These are phyloP conservation scores for Cyclaneusma minus DNA, from an alignment of 2,329 filamentous ascomycete genomes.

Conservation along the genomic window DNA sequence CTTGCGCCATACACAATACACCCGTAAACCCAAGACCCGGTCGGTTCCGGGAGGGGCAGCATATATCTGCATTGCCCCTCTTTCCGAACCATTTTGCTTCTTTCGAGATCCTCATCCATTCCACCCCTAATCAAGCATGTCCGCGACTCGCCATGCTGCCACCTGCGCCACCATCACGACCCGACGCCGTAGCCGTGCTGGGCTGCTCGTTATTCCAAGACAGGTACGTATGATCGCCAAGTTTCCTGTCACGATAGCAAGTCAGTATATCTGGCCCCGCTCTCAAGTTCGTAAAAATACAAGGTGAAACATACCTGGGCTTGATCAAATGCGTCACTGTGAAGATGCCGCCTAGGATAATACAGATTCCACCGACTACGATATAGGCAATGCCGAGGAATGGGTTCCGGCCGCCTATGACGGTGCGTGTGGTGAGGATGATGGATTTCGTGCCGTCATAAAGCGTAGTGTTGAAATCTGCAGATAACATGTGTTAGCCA, in stretches of 20 bases:
- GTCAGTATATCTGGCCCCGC: conserved; percentile 5
- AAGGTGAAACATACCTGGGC: conserved; percentile 48
- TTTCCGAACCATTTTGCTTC: too few relatives aligned
- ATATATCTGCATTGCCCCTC: too few relatives aligned
- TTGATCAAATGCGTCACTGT: conserved; percentile 82
- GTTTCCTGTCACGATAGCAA: conserved; percentile 51
- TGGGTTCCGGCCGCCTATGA: conserved; percentile 88
- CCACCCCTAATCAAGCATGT: too few relatives aligned
- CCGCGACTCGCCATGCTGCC: too few relatives aligned
- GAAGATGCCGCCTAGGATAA: conserved; percentile 76
- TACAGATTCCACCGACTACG: conserved; percentile 83
- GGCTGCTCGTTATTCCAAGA: conserved; percentile 76
- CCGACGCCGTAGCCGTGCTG: conserved; percentile 34
- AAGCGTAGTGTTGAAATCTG: conserved; percentile 65
- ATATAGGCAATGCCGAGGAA: conserved; percentile 95
- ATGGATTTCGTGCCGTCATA: conserved; percentile 86
- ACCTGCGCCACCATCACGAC: conserved; percentile 40
- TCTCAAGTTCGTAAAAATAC: conserved; percentile 1
- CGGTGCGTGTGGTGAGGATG: conserved; percentile 73
- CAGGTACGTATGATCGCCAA: conserved; percentile 93
- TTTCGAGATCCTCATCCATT: too few relatives aligned
- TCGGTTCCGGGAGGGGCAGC: too few relatives aligned
- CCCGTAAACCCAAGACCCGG: too few relatives aligned
- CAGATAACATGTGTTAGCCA: too few relatives aligned
- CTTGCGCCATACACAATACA: too few relatives aligned